Base-by-base conservation (phyloP, 306 rosid species). In the Lupinus albus region DNA sequence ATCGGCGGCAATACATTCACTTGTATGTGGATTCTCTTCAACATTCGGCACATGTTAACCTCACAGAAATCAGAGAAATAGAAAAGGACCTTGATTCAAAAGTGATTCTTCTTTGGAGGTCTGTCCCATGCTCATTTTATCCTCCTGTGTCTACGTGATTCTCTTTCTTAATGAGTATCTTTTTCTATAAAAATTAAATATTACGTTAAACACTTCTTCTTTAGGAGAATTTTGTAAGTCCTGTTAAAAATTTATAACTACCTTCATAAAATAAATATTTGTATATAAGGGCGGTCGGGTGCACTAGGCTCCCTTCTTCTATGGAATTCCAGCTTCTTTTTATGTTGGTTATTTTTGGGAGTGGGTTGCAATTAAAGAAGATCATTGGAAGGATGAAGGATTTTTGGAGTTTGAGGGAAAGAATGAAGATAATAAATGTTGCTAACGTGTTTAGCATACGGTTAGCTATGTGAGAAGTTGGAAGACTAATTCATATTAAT, bases 61-160 rank as follows among this genome's bases (percentile, higher is more conserved):
- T 18, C 18, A 55, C 73, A 16, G 92, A 93, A 78, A 82, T 93
- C 36, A 80, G 97, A 86, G 89, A 90, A 84, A 90, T 90, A 52
- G 99, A 93, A 82, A 86, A 73, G 72, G 99, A 93, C 82, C 91
- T 93, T 57, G 96, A 90, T 82, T 82, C 96, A 4, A 90, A 88
- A 85, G 99, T 93, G 56, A 86, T 93, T 76, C 94, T 93, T 81
- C 80, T 93, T 61, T 93, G 99, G 99, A 93, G 99, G 99, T 93
- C 65, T 44, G 74, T 65, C 67, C 54, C 53, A 21, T 72, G 61
- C 28, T 16, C 20, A 45, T 48, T 81, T 57, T 63, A 56, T 36
- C 42, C 11, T 36, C 42, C 9, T 36, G 10, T 36, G 11, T 36
- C 8, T 36, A n/a, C n/a, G 42, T 36, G 7, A 8, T 36, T 36